Conservation (phyloP, 768 basidiomycete genomes). For the Hortiboletus flavorubellus region DNA sequence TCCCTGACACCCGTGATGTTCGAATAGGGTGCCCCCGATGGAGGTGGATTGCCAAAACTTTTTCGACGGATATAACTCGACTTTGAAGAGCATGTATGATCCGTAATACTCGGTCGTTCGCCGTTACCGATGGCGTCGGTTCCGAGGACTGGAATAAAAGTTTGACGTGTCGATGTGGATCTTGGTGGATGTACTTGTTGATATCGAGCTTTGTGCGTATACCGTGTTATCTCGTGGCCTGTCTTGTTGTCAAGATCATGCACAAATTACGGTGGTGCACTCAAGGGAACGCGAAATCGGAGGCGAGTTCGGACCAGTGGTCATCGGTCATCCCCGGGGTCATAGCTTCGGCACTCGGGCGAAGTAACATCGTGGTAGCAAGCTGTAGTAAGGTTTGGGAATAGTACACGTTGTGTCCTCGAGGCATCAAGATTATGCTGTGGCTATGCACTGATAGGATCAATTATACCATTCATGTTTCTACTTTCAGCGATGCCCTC, state of each 20-base stretch:
- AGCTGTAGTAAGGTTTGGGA: background rate
- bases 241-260: background rate
- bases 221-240: background rate
- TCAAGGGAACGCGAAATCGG: background rate
- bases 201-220: background rate
- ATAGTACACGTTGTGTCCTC: conserved; percentile 18
- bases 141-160: conserved; percentile 46
- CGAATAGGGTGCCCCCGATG: conserved; percentile 43
- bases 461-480: background rate
- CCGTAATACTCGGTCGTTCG: conserved; percentile 38
- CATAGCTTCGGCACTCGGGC: background rate
- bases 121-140: conserved; percentile 46
- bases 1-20: background rate
- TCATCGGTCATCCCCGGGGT: no score
- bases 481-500: background rate
- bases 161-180: conserved; percentile 20
- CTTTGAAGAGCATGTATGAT: conserved; percentile 44
- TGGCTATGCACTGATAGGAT: conserved; percentile 14
- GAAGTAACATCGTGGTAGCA: background rate
- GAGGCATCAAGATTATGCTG: conserved; percentile 15
- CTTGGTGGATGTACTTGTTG: background rate
- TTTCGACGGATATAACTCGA: conserved; percentile 44
- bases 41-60: conserved; percentile 42
- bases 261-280: background rate
- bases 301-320: background rate